A percentile compares a stretch with the other conserved stretches of the same genome.
Conservation (phyloP, 176 grass and related monocot species). For the Rhynchospora tenuis region DNA sequence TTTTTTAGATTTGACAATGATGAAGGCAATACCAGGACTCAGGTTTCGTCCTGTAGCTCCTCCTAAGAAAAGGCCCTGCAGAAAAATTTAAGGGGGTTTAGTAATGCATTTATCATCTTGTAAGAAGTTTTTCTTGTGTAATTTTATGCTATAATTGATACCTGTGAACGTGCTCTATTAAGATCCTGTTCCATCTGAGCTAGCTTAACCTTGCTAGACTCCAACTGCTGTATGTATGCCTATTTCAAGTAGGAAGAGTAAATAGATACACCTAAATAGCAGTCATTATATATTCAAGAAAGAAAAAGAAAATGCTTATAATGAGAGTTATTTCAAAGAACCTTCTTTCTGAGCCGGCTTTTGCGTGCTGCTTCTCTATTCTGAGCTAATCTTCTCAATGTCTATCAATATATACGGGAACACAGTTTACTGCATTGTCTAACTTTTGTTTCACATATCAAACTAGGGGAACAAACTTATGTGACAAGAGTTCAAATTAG, state of each 20-base stretch:
- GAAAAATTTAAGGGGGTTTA: conserved; percentile 2
- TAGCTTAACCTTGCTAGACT: conserved; percentile 68
- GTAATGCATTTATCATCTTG: not conserved
- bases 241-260: conserved; percentile 18
- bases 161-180: conserved; percentile 67
- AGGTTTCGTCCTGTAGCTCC: conserved; percentile 47
- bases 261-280: not conserved
- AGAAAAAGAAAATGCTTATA: not conserved
- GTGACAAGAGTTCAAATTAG: not conserved
- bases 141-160: conserved; percentile 3
- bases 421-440: conserved; percentile 9
- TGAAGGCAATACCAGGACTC: conserved; percentile 45
- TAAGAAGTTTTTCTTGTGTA: not conserved
- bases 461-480: not conserved
- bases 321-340: conserved; percentile 9
- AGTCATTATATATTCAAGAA: not conserved
- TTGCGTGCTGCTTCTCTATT: conserved; percentile 92
- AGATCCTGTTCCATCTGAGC: conserved; percentile 80
- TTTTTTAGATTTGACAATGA: not conserved
- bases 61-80: conserved; percentile 60
- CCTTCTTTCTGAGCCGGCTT: conserved; percentile 87
- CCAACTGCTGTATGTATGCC: conserved; percentile 84
- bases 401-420: conserved; percentile 23
- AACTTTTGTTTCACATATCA: not conserved
- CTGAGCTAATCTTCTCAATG: conserved; percentile 67